Conservation (phyloP, 768 basidiomycete genomes). For the Leccinum truebloodii region DNA sequence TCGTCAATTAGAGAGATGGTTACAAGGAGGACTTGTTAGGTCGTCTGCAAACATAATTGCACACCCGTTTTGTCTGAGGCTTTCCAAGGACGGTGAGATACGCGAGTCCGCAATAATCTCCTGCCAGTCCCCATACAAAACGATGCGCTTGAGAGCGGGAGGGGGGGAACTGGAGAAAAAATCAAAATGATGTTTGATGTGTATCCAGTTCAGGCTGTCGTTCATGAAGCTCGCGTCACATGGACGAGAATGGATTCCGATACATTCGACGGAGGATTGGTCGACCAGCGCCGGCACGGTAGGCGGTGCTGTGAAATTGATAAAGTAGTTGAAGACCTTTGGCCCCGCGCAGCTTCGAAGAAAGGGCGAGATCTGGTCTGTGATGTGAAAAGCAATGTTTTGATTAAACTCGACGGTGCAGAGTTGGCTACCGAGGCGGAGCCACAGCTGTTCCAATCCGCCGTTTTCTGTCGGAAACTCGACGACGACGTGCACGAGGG, state of each 20-base stretch:
- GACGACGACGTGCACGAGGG: slow-evolving; percentile 50
- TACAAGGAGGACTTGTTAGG: slow-evolving; percentile 14
- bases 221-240: slow-evolving; percentile 34
- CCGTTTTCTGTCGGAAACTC: slow-evolving; percentile 45
- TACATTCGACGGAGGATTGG: slow-evolving; percentile 39
- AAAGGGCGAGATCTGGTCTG: slow-evolving; percentile 48
- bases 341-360: slow-evolving; percentile 48
- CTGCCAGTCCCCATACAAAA: slow-evolving; percentile 58
- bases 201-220: slow-evolving; percentile 29
- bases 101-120: slow-evolving; percentile 38
- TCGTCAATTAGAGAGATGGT: slow-evolving; percentile 16
- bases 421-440: slow-evolving; percentile 49
- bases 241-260: slow-evolving; percentile 54
- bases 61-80: slow-evolving; percentile 37
- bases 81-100: slow-evolving; percentile 35
- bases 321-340: slow-evolving; percentile 54
- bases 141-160: slow-evolving; percentile 45
- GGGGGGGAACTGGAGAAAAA: slow-evolving; percentile 43
- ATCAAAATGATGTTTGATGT: slow-evolving; percentile 44
- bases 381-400: slow-evolving; percentile 52
- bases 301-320: slow-evolving; percentile 47
- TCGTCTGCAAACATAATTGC: slow-evolving; percentile 24
- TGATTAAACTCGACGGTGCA: slow-evolving; percentile 58
- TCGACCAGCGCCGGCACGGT: slow-evolving; percentile 19
- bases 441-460: slow-evolving; percentile 49